A percentile compares a stretch with the other conserved stretches of the same genome.
Conservation (phyloP, 73 alveolate genomes). For the Paramecium tetraurelia region DNA sequence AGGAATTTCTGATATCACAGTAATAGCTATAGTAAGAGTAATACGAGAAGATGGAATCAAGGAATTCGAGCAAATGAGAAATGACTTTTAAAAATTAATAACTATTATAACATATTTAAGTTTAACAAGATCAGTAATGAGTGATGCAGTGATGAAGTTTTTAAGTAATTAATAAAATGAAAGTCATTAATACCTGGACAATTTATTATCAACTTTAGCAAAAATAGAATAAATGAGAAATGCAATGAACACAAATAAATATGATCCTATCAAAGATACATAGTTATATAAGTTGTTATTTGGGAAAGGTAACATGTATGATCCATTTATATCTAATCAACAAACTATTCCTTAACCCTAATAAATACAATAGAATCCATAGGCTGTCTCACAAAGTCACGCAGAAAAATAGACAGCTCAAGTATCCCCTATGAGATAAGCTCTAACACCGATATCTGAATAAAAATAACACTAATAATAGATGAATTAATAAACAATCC, state of each 20-base stretch:
- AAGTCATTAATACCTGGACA: neutral
- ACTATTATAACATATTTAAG: neutral
- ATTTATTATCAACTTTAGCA: neutral
- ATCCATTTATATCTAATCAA: neutral
- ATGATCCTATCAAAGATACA: neutral
- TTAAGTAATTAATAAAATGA: neutral
- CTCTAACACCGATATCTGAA: neutral
- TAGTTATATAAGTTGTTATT: neutral
- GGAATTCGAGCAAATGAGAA: neutral
- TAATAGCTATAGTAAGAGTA: neutral
- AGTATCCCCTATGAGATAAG: neutral
- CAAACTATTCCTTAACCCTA: neutral
- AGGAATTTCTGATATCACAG: neutral
- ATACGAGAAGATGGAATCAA: neutral
- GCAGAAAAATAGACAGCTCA: neutral
- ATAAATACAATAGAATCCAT: neutral
- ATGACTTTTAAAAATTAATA: neutral
- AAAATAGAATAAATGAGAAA: neutral
- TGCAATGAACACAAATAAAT: neutral
- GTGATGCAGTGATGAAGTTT: constrained; percentile 5
- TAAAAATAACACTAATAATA: neutral
- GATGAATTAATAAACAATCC: neutral
- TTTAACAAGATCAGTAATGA: constrained; percentile 19
- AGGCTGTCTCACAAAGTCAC: neutral
- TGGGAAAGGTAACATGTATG: neutral